Base-by-base conservation (phyloP, 202 grass and related monocot species). In the Dendrocalamus latiflorus region DNA sequence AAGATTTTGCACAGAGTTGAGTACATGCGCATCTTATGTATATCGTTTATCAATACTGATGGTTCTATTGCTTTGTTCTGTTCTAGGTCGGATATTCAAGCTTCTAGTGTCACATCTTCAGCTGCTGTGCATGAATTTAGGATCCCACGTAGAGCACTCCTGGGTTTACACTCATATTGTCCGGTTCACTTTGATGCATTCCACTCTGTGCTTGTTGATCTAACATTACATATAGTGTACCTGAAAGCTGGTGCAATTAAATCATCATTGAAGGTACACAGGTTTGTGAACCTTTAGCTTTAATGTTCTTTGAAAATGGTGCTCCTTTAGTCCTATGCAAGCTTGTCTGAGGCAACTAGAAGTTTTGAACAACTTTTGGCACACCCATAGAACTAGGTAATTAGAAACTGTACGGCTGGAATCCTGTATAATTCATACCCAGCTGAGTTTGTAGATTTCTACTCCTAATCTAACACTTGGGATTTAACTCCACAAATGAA, bases 121-220 rank as follows among this genome's bases (percentile, higher is more conserved):
- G n/a, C n/a, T n/a, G n/a, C n/a, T n/a, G n/a, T n/a, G n/a, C n/a
- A n/a, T n/a, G n/a, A n/a, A n/a, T n/a, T n/a, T n/a, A n/a, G n/a
- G n/a, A n/a, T n/a, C n/a, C n/a, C n/a, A n/a, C n/a, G n/a, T n/a
- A n/a, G n/a, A n/a, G n/a, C n/a, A n/a, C n/a, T n/a, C n/a, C n/a
- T n/a, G n/a, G n/a, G n/a, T n/a, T n/a, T n/a, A n/a, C n/a, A n/a
- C n/a, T n/a, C n/a, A n/a, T n/a, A n/a, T n/a, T n/a, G n/a, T n/a
- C n/a, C n/a, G n/a, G n/a, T n/a, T n/a, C n/a, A n/a, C n/a, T n/a
- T n/a, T n/a, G n/a, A n/a, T n/a, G n/a, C n/a, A n/a, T n/a, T n/a
- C n/a, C n/a, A n/a, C n/a, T n/a, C n/a, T n/a, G n/a, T n/a, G n/a
- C 93, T 96, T 85, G 93, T 99, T 66, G 96, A 99, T 87, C 86